Conservation (phyloP, 2,329 filamentous ascomycete genomes). For the Pseudogymnoascus sp. region DNA sequence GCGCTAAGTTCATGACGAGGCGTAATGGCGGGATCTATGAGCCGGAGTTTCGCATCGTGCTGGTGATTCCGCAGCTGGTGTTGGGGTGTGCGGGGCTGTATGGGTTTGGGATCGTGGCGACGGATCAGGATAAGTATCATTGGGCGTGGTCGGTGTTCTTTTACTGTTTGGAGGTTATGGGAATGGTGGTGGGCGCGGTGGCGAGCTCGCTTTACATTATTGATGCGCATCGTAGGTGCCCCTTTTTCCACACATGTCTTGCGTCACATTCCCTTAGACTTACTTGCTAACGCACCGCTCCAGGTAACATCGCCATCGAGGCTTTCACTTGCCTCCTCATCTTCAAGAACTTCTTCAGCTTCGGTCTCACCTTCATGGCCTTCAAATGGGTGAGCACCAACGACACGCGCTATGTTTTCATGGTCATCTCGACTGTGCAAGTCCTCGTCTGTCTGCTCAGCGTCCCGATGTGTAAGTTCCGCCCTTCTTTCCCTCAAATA, state of each 20-base stretch:
- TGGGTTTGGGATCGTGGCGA: conserved; percentile 70
- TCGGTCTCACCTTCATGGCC: conserved; percentile 72
- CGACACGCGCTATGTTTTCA: conserved; percentile 55
- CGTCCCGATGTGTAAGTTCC: conserved; percentile 66
- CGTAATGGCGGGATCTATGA: conserved; percentile 78
- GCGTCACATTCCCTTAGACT: not conserved
- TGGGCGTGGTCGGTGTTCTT: conserved; percentile 68
- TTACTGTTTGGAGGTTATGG: conserved; percentile 73
- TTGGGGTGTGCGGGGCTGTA: conserved; percentile 72
- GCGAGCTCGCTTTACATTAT: conserved; percentile 81
- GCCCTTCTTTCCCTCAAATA: not conserved
- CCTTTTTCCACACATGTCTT: conserved; percentile 10
- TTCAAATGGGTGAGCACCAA: conserved; percentile 65
- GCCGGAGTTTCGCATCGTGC: conserved; percentile 78
- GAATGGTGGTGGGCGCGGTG: conserved; percentile 88
- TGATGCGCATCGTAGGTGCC: conserved; percentile 71
- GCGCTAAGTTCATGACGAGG: conserved; percentile 60
- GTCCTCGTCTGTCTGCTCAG: conserved; percentile 66
- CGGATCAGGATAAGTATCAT: conserved; percentile 53
- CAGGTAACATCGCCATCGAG: conserved; percentile 76
- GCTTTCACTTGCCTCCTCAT: conserved; percentile 83
- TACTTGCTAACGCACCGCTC: not conserved
- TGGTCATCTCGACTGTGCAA: conserved; percentile 67
- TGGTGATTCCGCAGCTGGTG: conserved; percentile 75
- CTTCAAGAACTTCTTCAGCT: conserved; percentile 93